phyloP scores from a whole-genome alignment of 805 yeast genomes.

The Wickerhamiella lipophila region DNA sequence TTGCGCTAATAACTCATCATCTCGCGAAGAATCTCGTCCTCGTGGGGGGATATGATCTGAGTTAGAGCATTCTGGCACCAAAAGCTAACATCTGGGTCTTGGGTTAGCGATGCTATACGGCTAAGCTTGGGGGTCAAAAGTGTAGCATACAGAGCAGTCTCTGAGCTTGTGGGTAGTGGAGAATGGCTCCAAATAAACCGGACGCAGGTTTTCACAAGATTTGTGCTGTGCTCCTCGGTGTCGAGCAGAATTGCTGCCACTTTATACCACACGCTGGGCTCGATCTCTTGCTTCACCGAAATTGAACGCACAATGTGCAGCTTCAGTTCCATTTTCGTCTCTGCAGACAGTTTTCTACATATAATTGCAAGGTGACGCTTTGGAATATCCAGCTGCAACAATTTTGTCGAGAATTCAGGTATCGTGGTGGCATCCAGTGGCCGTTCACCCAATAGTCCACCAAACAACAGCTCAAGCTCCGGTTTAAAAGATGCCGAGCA shows the following conservation, averaged over 20 bases:
- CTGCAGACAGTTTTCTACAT: not conserved
- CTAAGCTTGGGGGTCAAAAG: not conserved
- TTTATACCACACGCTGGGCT: not conserved
- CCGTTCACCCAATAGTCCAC: not conserved
- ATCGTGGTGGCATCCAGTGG: conserved; percentile 2
- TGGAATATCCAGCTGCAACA: not conserved
- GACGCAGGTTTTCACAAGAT: not conserved
- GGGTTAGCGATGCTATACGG: conserved; percentile 1
- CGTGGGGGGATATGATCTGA: not conserved
- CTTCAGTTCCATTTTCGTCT: not conserved
- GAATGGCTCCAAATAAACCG: not conserved
- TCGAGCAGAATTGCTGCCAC: not conserved
- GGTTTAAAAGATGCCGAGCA: not conserved
- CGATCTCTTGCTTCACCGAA: not conserved
- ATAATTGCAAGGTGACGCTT: not conserved
- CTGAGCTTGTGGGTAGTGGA: not conserved
- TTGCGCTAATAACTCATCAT: conserved; percentile 1
- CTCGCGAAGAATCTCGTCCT: not conserved
- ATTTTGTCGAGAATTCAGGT: not conserved
- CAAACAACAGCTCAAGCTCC: conserved; percentile 5
- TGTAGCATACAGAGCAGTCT: not conserved
- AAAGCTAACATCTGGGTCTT: not conserved
- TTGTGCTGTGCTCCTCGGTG: not conserved
- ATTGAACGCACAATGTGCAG: not conserved
- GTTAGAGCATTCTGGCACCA: not conserved